Evolutionary conservation across 805 yeast species (phyloP).

Genomic region (Myxozyma sirexii): DNA sequence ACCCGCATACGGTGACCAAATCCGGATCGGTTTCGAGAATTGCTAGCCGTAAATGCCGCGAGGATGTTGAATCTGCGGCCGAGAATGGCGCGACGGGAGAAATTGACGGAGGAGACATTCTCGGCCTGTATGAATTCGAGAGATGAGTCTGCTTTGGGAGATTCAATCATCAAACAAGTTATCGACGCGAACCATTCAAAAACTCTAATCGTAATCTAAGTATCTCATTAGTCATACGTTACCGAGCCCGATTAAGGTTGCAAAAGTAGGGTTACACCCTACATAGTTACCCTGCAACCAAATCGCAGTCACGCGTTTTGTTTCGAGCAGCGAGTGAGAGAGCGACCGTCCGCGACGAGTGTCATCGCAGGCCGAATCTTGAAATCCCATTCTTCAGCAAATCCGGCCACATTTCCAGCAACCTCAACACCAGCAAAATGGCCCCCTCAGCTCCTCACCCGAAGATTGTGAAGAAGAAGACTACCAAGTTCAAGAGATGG

Average conservation of each 20-base stretch:
- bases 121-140: neutral
- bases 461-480: conserved; percentile 99
- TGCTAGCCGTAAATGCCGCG: conserved; percentile 34
- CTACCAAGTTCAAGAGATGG: conserved; percentile 99
- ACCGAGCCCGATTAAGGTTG: neutral
- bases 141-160: no score
- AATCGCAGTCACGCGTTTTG: neutral
- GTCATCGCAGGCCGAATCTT: no score
- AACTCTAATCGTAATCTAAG: neutral
- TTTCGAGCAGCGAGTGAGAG: neutral
- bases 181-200: neutral
- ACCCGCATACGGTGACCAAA: conserved; percentile 38
- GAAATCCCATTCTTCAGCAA: neutral
- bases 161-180: no score
- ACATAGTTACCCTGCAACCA: neutral
- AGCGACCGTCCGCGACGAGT: neutral
- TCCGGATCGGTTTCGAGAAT: conserved; percentile 45
- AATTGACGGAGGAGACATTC: neutral
- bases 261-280: neutral
- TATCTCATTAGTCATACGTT: neutral
- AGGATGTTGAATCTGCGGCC: neutral
- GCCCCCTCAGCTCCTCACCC: conserved; percentile 98
- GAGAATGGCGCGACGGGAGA: neutral
- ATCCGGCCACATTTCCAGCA: neutral
- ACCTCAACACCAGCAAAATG: conserved; percentile 50